Evolutionary conservation across 106 monocot species (phyloP).

Genomic region (Allium cepa): DNA sequence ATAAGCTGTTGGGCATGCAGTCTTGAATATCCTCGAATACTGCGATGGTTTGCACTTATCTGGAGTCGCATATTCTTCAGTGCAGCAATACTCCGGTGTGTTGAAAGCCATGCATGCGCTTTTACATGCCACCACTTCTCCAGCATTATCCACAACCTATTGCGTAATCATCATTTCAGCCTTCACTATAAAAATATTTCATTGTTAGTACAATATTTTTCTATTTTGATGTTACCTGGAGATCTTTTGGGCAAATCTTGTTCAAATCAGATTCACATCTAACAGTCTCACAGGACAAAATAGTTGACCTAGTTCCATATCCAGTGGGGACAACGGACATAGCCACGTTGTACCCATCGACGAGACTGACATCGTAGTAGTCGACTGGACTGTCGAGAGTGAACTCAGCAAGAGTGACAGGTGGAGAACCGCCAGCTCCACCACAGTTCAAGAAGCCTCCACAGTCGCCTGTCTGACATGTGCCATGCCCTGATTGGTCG

Average conservation of each 20-base stretch:
- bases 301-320: background rate
- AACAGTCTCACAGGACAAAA: background rate
- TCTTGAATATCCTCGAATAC: constrained; percentile 39
- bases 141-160: background rate
- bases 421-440: constrained; percentile 41
- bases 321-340: constrained; percentile 34
- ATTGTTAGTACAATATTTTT: no score
- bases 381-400: constrained; percentile 32
- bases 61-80: constrained; percentile 26
- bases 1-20: constrained; percentile 28
- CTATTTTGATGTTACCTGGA: background rate
- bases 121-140: constrained; percentile 35
- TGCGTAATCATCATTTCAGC: background rate
- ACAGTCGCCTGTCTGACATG: constrained; percentile 54
- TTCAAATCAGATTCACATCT: constrained; percentile 14
- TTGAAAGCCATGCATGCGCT: constrained; percentile 47
- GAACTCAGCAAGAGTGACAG: constrained; percentile 53
- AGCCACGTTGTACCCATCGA: constrained; percentile 54
- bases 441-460: constrained; percentile 24
- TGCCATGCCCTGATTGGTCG: constrained; percentile 17
- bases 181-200: no score
- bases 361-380: constrained; percentile 59
- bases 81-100: constrained; percentile 35
- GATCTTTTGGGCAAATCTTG: constrained; percentile 8
- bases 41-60: constrained; percentile 29